Evolutionary conservation across 2,329 filamentous ascomycete genomes (phyloP).

Genomic region (Talaromyces albobiverticillius): DNA sequence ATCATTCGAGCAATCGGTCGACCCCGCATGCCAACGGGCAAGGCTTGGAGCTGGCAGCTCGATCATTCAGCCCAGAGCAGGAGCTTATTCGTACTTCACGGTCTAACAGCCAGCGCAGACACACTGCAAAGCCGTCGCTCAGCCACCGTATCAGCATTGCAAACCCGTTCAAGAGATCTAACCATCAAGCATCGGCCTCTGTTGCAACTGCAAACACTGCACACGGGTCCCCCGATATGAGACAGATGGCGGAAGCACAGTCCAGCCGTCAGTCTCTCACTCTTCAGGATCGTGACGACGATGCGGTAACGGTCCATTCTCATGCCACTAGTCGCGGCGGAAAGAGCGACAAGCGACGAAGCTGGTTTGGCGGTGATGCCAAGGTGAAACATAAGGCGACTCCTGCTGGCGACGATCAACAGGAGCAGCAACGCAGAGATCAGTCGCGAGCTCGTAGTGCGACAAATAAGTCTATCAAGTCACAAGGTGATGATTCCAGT

Average conservation of each 20-base stretch:
- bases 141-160: slow-evolving; percentile 42
- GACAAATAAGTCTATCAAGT: slow-evolving; percentile 14
- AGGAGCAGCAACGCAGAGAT: slow-evolving; percentile 22
- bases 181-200: slow-evolving; percentile 35
- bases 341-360: slow-evolving; percentile 37
- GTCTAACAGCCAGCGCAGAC: slow-evolving; percentile 28
- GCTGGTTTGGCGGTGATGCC: slow-evolving; percentile 37
- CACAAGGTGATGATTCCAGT: not conserved
- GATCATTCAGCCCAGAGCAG: slow-evolving; percentile 35
- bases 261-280: slow-evolving; percentile 19
- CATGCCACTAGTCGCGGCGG: slow-evolving; percentile 34
- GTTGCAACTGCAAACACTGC: slow-evolving; percentile 27
- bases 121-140: slow-evolving; percentile 33
- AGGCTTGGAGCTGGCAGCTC: slow-evolving; percentile 18
- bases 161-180: slow-evolving; percentile 42
- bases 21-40: slow-evolving; percentile 25
- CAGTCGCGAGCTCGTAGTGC: slow-evolving; percentile 15
- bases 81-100: slow-evolving; percentile 33
- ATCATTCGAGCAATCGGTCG: slow-evolving; percentile 20
- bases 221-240: slow-evolving; percentile 22
- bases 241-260: slow-evolving; percentile 22
- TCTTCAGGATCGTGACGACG: slow-evolving; percentile 25
- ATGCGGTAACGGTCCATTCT: slow-evolving; percentile 36
- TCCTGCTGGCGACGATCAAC: not conserved
- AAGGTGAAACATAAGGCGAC: slow-evolving; percentile 25